Evolutionary conservation across 1,284 basidiomycete genomes (phyloP).

Genomic region (Sanghuangporus weigelae): DNA sequence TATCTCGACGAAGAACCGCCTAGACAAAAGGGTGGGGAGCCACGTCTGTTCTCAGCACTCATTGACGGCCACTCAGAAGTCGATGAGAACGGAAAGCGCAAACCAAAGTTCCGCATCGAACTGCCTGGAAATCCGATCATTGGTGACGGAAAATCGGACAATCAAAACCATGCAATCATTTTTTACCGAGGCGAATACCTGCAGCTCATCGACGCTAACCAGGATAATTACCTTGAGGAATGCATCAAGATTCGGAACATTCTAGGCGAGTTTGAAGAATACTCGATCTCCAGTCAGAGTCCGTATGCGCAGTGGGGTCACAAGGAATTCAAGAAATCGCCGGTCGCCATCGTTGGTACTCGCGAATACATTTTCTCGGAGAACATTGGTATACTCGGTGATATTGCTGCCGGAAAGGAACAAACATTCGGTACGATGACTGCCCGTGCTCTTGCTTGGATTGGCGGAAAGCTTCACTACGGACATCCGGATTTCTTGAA

Average conservation of each 20-base stretch:
- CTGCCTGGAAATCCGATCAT: constrained; percentile 99
- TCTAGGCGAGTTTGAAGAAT: constrained; percentile 97
- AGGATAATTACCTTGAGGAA: constrained; percentile 99
- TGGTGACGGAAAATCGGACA: constrained; percentile 99
- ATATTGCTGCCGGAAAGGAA: constrained; percentile 99
- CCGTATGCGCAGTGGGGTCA: constrained; percentile 94
- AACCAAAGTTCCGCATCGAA: constrained; percentile 98
- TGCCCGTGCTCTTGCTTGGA: constrained; percentile 92
- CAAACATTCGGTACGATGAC: constrained; percentile 99
- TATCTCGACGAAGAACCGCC: constrained; percentile 95
- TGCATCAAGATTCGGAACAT: constrained; percentile 99
- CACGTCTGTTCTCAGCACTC: constrained; percentile 87
- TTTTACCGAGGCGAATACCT: constrained; percentile 99
- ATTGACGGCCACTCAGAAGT: constrained; percentile 99
- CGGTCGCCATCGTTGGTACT: constrained; percentile 97
- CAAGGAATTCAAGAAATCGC: constrained; percentile 85
- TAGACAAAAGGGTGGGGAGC: constrained; percentile 82
- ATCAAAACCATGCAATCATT: constrained; percentile 99
- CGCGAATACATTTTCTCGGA: constrained; percentile 99
- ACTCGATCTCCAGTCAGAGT: constrained; percentile 84
- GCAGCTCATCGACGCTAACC: constrained; percentile 99
- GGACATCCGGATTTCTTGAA: constrained; percentile 99
- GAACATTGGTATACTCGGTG: constrained; percentile 98
- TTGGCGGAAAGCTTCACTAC: constrained; percentile 98
- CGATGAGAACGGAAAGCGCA: constrained; percentile 83